Base-by-base conservation (phyloP, 228 moss, liverwort and hornwort species). In the Sphagnum fallax region DNA sequence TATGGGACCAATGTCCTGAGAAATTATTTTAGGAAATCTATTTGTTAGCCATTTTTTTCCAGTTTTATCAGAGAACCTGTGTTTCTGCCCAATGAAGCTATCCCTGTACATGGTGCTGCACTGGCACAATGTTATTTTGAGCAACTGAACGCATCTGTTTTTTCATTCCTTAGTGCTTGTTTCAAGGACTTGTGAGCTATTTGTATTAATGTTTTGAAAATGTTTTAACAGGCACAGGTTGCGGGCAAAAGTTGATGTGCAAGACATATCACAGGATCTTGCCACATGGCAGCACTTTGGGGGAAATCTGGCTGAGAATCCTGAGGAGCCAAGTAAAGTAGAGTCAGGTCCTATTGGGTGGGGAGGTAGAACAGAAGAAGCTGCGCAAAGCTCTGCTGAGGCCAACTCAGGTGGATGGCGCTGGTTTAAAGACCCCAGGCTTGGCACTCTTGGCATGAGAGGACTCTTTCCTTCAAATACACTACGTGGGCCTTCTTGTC, bases 211-310 rank as follows among this genome's bases (percentile, higher is more conserved):
- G 52, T 50, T 5, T 11, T 15, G 15, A 60, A 60, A 60, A 60
- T 11, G 11, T 15, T 11, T 15, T 15, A 11, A 72, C 82, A 91
- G 94, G 79, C 84, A 91, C 76, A 78, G 86, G 51, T 71, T 94
- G 50, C 86, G 91, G 68, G 89, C 91, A 47, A 94, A 94, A 75
- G 86, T 94, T 52, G 76, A 80, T 63, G 71, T 94, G 47, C 87
- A 88, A 50, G 75, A 94, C 58, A 57, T 86, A 69, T 91, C 94
- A 63, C 62, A 80, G 71, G 89, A 89, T 64, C 73, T 94, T n/a
- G 82, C 80, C 67, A 91, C 88, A 51, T 94, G 94, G 94, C 94
- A 94, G 72, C 77, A 79, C 53, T 94, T 81, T 80, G 89, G 94
- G 16, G 94, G 91, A 66, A 14, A 13, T 52, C 62, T 83, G 68